A percentile compares a stretch with the other conserved stretches of the same genome.
These are phyloP conservation scores for Lactifluus subvellereus DNA, from an alignment of 768 basidiomycete genomes.

Conservation along the genomic window DNA sequence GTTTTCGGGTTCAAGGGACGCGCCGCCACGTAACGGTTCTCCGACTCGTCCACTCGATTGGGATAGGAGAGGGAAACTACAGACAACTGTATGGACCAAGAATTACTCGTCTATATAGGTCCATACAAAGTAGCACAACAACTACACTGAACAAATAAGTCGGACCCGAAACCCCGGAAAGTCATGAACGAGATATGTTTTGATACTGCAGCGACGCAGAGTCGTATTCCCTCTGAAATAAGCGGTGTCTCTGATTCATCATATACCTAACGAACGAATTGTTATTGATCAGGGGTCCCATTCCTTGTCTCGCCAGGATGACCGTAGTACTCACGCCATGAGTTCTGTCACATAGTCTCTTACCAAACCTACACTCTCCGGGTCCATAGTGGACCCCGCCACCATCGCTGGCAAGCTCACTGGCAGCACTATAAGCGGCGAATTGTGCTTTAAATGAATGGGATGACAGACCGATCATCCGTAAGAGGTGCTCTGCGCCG, in stretches of 20 bases:
- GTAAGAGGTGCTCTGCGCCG: conserved; percentile 88
- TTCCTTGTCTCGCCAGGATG: not conserved
- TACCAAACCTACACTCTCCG: conserved; percentile 75
- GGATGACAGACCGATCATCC: conserved; percentile 73
- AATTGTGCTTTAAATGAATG: not conserved
- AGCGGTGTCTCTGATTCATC: conserved; percentile 17
- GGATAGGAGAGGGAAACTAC: not conserved
- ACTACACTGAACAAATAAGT: conserved; percentile 7
- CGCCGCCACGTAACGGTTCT: too few species aligned
- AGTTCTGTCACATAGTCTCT: conserved; percentile 89
- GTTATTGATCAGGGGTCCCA: not conserved
- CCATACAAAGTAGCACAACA: conserved; percentile 4
- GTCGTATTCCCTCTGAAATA: conserved; percentile 25
- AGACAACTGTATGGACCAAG: not conserved
- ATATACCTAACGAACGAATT: conserved; percentile 13
- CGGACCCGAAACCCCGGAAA: not conserved
- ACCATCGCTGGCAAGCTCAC: conserved; percentile 93
- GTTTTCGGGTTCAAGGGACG: not conserved
- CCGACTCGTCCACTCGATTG: too few species aligned
- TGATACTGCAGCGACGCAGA: conserved; percentile 24
- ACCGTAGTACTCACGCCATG: conserved; percentile 51
- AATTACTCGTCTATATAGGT: not conserved
- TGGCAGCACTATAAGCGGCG: conserved; percentile 29
- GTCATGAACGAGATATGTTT: conserved; percentile 25
- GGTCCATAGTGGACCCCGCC: conserved; percentile 82